Evolutionary conservation across 2,329 filamentous ascomycete species (phyloP).

Genomic region (Diaporthe vaccinii): DNA sequence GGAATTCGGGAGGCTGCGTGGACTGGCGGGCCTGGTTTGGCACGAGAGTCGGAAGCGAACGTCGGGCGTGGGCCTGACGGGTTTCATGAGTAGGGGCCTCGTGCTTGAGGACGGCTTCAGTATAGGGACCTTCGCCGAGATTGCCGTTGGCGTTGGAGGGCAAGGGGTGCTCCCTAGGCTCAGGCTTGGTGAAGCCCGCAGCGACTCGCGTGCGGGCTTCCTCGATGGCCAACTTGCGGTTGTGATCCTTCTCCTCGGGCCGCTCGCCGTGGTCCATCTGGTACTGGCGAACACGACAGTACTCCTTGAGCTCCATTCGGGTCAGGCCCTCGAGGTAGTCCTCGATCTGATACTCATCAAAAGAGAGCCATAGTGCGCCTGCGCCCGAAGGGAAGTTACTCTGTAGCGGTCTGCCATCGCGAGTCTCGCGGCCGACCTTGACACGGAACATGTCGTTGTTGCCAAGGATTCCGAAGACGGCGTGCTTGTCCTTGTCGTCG

Average conservation of each 20-base stretch:
- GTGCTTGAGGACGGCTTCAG: slow-evolving; percentile 29
- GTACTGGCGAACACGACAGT: slow-evolving; percentile 71
- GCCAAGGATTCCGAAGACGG: slow-evolving; percentile 73
- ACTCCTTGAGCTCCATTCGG: slow-evolving; percentile 73
- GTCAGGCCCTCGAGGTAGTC: slow-evolving; percentile 65
- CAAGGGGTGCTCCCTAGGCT: slow-evolving; percentile 40
- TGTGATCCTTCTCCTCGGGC: slow-evolving; percentile 60
- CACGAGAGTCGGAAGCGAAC: slow-evolving; percentile 44
- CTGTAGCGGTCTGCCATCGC: slow-evolving; percentile 69
- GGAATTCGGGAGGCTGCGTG: slow-evolving; percentile 52
- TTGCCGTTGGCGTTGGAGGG: slow-evolving; percentile 39
- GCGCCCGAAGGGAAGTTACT: slow-evolving; percentile 73
- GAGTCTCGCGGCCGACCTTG: slow-evolving; percentile 71
- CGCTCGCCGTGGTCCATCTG: slow-evolving; percentile 69
- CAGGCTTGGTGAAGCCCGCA: slow-evolving; percentile 46
- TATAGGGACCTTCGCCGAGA: slow-evolving; percentile 33
- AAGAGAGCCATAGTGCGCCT: slow-evolving; percentile 73
- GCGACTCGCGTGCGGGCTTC: slow-evolving; percentile 62
- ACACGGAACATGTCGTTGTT: slow-evolving; percentile 76
- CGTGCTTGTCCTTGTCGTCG: slow-evolving; percentile 66
- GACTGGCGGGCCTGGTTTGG: slow-evolving; percentile 50
- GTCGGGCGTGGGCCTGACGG: slow-evolving; percentile 58
- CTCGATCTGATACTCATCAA: slow-evolving; percentile 72
- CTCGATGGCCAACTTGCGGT: slow-evolving; percentile 65
- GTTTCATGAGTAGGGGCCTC: slow-evolving; percentile 53